Conservation (phyloP, 2,329 filamentous ascomycete species). For the Lasiodiplodia theobromae region DNA sequence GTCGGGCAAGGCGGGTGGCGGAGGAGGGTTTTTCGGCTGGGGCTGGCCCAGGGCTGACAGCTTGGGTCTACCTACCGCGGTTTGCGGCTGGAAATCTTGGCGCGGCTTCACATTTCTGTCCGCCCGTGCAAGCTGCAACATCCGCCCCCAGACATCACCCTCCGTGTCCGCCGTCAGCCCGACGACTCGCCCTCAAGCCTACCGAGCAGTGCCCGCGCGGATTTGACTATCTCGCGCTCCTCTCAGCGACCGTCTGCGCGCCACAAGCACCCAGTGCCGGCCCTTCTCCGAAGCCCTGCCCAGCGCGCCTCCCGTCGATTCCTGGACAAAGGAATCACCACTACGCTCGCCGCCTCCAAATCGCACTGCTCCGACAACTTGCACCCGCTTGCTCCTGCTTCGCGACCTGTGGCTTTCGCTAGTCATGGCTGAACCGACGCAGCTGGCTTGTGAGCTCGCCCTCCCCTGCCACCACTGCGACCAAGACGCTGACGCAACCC, state of each 20-base stretch:
- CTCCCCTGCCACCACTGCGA: constrained; percentile 12
- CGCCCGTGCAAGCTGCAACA: neutral
- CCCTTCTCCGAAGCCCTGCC: constrained; percentile 18
- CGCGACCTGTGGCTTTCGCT: constrained; percentile 79
- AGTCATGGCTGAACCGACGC: constrained; percentile 92
- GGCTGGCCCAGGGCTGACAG: neutral
- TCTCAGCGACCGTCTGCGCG: constrained; percentile 28
- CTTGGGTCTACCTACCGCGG: no score
- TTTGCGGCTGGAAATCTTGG: constrained; percentile 22
- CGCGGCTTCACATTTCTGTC: constrained; percentile 25
- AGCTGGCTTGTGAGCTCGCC: constrained; percentile 78
- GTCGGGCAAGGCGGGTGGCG: constrained; percentile 7
- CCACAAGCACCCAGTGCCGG: constrained; percentile 11
- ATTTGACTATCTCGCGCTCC: constrained; percentile 31
- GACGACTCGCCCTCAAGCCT: constrained; percentile 30
- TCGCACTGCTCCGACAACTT: constrained; percentile 35
- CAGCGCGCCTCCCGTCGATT: constrained; percentile 22
- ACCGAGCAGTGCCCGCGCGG: constrained; percentile 31
- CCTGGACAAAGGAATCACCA: constrained; percentile 29
- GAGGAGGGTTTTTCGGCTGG: neutral
- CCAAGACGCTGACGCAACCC: constrained; percentile 11
- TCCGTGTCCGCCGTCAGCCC: constrained; percentile 28
- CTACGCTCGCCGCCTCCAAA: constrained; percentile 10
- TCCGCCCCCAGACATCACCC: constrained; percentile 21
- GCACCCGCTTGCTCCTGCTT: constrained; percentile 31